Evolutionary conservation across 2,329 filamentous ascomycete species (phyloP).

Genomic region (Myriosclerotinia duriaeana): DNA sequence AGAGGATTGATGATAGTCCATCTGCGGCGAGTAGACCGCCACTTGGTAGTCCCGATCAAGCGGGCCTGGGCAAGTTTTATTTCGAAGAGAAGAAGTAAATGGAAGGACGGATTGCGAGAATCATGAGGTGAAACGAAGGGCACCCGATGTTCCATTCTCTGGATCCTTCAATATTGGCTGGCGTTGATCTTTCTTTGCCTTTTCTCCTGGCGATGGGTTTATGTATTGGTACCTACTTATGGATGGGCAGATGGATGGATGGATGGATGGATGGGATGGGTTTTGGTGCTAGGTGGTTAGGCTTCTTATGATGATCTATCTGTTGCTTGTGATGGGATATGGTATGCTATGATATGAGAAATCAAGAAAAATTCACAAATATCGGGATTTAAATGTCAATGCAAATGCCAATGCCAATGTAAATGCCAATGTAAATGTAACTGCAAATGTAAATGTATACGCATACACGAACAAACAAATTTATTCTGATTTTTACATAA

Average conservation of each 20-base stretch:
- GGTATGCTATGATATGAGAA: background rate
- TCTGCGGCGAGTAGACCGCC: constrained; percentile 37
- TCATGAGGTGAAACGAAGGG: too few species aligned
- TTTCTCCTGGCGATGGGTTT: background rate
- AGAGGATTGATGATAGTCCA: constrained; percentile 56
- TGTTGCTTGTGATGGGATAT: background rate
- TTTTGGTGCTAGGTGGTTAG: background rate
- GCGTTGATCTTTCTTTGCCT: background rate
- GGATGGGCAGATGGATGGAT: background rate
- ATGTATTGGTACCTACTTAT: background rate
- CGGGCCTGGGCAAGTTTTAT: constrained; percentile 57
- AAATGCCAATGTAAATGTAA: background rate
- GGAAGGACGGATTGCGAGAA: background rate
- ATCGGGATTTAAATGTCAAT: background rate
- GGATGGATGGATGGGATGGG: background rate
- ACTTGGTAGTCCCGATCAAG: constrained; percentile 48
- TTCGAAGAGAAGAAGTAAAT: constrained; percentile 53
- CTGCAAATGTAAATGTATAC: background rate
- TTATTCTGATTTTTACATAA: too few species aligned
- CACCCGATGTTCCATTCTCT: background rate
- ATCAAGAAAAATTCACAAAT: background rate
- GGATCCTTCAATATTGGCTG: constrained; percentile 3
- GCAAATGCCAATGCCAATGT: background rate
- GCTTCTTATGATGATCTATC: background rate
- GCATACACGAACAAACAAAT: too few species aligned